Evolutionary conservation across 139 green algal genomes (phyloP).

Genomic region (Tetratostichococcus sp.): DNA sequence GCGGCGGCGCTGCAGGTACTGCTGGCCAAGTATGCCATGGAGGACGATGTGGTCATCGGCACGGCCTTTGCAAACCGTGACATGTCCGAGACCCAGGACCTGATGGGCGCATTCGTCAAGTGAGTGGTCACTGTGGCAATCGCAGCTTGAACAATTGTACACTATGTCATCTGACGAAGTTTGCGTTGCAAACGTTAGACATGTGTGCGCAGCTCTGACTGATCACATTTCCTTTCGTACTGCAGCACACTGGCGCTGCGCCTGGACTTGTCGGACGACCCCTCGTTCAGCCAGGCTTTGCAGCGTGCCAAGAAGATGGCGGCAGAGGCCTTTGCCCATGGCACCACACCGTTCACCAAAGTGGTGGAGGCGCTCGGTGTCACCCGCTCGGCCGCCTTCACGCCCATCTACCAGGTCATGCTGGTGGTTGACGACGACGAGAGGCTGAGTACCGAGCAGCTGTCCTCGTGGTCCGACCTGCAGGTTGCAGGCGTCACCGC

Average conservation of each 20-base stretch:
- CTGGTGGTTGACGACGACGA: background rate
- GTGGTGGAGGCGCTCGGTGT: background rate
- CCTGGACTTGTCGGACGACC: background rate
- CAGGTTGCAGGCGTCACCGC: no score
- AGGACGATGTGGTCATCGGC: conserved; percentile 18
- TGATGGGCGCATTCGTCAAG: conserved; percentile 13
- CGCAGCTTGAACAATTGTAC: no score
- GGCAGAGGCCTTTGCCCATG: background rate
- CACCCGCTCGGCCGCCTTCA: background rate
- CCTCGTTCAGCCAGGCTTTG: background rate
- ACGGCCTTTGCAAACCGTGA: background rate
- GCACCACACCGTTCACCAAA: background rate
- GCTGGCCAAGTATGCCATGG: background rate
- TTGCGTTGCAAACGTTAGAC: no score
- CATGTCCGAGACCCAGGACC: conserved; percentile 3
- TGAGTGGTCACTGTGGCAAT: no score
- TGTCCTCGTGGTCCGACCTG: no score
- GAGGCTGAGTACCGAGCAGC: no score
- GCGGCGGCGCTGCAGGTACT: background rate
- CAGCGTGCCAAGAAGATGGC: background rate
- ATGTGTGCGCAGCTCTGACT: no score
- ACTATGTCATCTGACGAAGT: no score
- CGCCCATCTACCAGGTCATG: conserved; percentile 11
- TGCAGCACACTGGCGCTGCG: conserved; percentile 4
- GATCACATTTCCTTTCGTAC: no score